phyloP scores from a whole-genome alignment of 371 early-diverging fungal genomes.

The Mortierella sp. region DNA sequence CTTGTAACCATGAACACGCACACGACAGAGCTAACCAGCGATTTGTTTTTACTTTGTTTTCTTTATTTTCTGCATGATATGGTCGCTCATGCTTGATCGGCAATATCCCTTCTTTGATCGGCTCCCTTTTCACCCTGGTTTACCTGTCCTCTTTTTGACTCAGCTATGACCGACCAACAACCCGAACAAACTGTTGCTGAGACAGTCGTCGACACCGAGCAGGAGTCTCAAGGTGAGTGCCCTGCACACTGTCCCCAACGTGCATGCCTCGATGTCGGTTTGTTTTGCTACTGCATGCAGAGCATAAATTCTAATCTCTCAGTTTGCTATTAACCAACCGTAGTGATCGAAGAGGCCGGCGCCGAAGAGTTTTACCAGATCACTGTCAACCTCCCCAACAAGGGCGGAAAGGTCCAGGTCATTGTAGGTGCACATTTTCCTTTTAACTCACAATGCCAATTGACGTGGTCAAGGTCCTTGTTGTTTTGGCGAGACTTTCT shows the following conservation, averaged over 20 bases:
- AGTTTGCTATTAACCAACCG: neutral
- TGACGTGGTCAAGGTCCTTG: neutral
- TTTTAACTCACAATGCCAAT: neutral
- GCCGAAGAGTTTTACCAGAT: conserved; percentile 72
- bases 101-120: neutral
- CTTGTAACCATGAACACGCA: neutral
- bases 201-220: conserved; percentile 39
- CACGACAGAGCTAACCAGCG: neutral
- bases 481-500: neutral
- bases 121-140: neutral
- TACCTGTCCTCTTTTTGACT: neutral
- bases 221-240: conserved; percentile 48
- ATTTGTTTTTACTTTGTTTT: neutral
- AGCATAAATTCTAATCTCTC: neutral
- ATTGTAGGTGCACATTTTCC: conserved; percentile 59
- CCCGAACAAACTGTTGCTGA: conserved; percentile 47
- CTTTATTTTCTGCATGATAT: neutral
- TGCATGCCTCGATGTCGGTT: neutral
- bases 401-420: conserved; percentile 65
- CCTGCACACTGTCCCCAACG: neutral
- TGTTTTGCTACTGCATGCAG: neutral
- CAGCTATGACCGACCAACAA: conserved; percentile 47
- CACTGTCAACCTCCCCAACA: conserved; percentile 70
- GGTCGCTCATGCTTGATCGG: neutral
- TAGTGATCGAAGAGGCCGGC: conserved; percentile 54